Evolutionary conservation across 140 eudicot genomes (phyloP).

Genomic region (Bidens hawaiensis): DNA sequence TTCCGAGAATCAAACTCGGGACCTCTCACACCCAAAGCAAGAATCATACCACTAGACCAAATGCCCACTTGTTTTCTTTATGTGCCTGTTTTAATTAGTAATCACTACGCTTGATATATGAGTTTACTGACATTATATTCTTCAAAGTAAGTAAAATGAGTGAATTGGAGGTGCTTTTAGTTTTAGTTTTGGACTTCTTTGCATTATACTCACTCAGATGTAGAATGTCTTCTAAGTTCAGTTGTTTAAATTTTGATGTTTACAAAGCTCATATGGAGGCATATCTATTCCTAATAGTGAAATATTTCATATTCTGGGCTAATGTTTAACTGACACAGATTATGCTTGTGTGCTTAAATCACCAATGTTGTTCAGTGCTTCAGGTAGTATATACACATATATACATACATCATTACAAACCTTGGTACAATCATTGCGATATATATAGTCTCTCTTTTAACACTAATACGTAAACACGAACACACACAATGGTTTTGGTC

Average conservation of each 20-base stretch:
- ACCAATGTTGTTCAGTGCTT: background rate
- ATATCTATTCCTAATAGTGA: too few species aligned
- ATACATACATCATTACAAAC: background rate
- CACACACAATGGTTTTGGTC: too few species aligned
- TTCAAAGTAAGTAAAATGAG: conserved; percentile 13
- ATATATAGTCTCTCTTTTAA: too few species aligned
- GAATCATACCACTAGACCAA: background rate
- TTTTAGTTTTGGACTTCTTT: background rate
- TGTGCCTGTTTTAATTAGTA: conserved; percentile 8
- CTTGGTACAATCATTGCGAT: too few species aligned
- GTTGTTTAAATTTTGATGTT: conserved; percentile 3
- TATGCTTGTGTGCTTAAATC: background rate
- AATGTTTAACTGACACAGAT: background rate
- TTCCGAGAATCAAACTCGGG: conserved; percentile 51
- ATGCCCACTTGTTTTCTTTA: background rate
- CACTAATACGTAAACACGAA: too few species aligned
- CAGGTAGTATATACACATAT: background rate
- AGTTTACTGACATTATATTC: background rate
- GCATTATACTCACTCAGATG: background rate
- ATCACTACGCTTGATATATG: too few species aligned
- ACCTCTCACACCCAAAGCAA: background rate
- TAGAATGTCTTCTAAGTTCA: conserved; percentile 7
- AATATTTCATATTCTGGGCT: background rate
- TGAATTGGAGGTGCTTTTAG: background rate
- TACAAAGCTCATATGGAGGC: background rate